Evolutionary conservation across 164 flowering plant species (phyloP).

Genomic region (Hamamelis virginiana): DNA sequence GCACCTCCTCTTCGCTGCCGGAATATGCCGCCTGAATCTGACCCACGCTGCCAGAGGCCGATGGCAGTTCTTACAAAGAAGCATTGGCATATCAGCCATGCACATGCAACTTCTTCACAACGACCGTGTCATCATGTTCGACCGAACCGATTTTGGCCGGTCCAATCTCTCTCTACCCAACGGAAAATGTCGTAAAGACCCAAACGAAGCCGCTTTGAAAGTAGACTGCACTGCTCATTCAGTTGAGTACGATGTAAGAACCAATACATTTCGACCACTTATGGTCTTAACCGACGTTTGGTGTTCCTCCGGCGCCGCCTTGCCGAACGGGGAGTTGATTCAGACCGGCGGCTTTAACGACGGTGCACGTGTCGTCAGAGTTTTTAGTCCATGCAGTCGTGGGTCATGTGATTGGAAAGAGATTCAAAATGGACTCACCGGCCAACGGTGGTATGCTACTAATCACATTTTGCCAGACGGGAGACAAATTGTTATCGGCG

Average conservation of each 20-base stretch:
- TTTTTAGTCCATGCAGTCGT: conserved; percentile 38
- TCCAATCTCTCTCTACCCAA: conserved; percentile 69
- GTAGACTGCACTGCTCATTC: conserved; percentile 87
- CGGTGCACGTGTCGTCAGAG: conserved; percentile 49
- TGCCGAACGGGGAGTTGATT: conserved; percentile 52
- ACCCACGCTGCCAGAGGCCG: conserved; percentile 40
- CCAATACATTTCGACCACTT: conserved; percentile 55
- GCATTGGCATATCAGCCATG: too few relatives aligned
- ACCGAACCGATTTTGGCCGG: conserved; percentile 68
- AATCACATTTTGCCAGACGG: too few relatives aligned
- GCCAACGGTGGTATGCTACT: conserved; percentile 73
- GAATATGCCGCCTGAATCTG: not conserved
- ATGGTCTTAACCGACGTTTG: conserved; percentile 59
- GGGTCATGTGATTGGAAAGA: conserved; percentile 73
- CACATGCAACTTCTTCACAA: too few relatives aligned
- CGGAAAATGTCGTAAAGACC: conserved; percentile 51
- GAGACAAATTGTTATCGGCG: conserved; percentile 71
- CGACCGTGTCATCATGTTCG: too few relatives aligned
- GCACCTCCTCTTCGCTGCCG: conserved; percentile 10
- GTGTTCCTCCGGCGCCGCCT: conserved; percentile 74
- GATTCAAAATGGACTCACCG: conserved; percentile 25
- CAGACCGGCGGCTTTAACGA: conserved; percentile 77
- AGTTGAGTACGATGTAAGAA: conserved; percentile 50
- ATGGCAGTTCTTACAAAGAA: conserved; percentile 59
- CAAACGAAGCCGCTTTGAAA: conserved; percentile 31